Base-by-base conservation (phyloP, 1,284 basidiomycete genomes). In the Sanguinoderma infundibulare region DNA sequence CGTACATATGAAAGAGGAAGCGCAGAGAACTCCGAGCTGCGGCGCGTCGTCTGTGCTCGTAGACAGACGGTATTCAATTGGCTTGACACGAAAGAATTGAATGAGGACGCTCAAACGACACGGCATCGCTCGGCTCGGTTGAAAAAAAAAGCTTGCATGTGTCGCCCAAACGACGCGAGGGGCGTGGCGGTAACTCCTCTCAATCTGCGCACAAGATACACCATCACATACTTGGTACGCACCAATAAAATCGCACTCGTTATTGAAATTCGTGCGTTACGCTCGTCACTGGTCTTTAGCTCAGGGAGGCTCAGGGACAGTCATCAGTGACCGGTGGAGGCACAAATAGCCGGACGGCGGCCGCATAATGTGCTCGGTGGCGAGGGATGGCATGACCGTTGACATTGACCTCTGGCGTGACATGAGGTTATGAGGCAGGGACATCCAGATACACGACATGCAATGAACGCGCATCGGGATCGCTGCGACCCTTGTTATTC, bases 381-480 rank as follows among this genome's bases (percentile, higher is more conserved):
- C 24, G 22, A 46, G 2, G 42, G 9, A 46, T 30, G 28, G 32
- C 26, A 10, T 9, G 46, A 7, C 3, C 5, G 46, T 20, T 28
- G 5, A n/a, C 8, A 32, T 32, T 49, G 46, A n/a, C 46, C 17
- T 49, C 17, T 49, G 44, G 35, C 35, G 20, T 40, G 8, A 24
- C 17, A 26, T 30, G 26, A 15, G 46, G 5, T 15, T n/a, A 4
- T 15, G 22, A 30, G 17, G 28, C 5, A 14, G 15, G 28, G 26
- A 47, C 38, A 32, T 49, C 28, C 46, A 49, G 46, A 49, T 49
- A 32, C 34, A 40, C 51, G 46, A 26, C 32, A 32, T 10, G 28
- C 42, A 39, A n/a, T n/a, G n/a, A n/a, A 50, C 57, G 12, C 8
- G 2, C 30, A 64, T 64, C 60, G 46, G 46, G 57, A 61, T 59